These are phyloP conservation scores for Volvox reticuliferus DNA, from an alignment of 139 green algal genomes.

Conservation along the genomic window DNA sequence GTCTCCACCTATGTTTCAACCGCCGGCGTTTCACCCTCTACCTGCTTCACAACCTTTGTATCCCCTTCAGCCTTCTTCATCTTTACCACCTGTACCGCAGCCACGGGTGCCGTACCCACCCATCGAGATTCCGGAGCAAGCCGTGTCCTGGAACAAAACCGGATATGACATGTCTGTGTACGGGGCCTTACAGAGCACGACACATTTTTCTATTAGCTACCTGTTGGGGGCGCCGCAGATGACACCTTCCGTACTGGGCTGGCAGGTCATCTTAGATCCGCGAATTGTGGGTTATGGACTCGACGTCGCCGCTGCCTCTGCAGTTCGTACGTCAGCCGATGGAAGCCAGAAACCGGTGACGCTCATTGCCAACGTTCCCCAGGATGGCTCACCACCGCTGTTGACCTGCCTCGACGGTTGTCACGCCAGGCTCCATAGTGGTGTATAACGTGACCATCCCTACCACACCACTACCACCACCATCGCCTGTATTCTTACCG, in stretches of 20 bases:
- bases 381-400: background rate
- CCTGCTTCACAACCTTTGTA: background rate
- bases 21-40: background rate
- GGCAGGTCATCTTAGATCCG: background rate
- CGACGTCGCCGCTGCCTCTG: background rate
- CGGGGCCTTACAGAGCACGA: background rate
- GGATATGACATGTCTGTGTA: slow-evolving; percentile 36
- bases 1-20: background rate
- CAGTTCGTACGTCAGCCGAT: background rate
- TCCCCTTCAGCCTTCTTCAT: background rate
- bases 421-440: background rate
- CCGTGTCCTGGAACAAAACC: background rate
- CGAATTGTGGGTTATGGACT: background rate
- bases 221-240: background rate
- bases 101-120: background rate
- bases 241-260: background rate
- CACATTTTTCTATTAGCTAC: background rate
- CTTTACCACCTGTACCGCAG: no score
- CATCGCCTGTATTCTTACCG: background rate
- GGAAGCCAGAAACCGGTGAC: background rate
- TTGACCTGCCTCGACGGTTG: background rate
- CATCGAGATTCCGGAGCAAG: background rate
- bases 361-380: background rate
- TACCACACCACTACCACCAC: background rate
- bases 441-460: background rate